Percentiles rank a stretch among this genome's conserved stretches.
These are phyloP conservation scores for Acanthochlamys bracteata DNA, from an alignment of 106 monocot genomes.

Conservation along the genomic window DNA sequence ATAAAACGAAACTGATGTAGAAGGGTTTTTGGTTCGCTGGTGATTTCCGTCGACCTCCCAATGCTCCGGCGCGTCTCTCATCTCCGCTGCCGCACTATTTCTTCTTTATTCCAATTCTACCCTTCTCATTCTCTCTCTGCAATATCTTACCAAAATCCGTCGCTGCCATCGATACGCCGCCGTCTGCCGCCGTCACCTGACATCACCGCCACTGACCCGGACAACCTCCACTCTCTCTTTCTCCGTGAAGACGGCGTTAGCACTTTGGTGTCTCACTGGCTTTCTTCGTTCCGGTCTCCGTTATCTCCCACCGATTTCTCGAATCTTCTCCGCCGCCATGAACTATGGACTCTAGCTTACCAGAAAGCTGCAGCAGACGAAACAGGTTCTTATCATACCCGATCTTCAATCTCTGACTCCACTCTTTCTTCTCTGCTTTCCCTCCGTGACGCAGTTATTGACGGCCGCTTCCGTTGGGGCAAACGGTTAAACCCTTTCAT, in stretches of 20 bases:
- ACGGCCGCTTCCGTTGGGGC: constrained; percentile 88
- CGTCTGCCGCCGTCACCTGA: constrained; percentile 2
- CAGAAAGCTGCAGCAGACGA: constrained; percentile 92
- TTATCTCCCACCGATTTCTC: constrained; percentile 21
- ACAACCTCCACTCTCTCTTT: constrained; percentile 33
- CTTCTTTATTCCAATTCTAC: background rate
- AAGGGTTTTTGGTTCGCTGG: too few species aligned
- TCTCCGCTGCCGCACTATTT: constrained; percentile 1
- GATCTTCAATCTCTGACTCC: constrained; percentile 33
- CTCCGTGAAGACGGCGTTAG: constrained; percentile 57
- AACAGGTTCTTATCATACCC: constrained; percentile 77
- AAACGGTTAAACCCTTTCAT: constrained; percentile 60
- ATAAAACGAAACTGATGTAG: too few species aligned
- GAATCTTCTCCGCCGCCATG: constrained; percentile 42
- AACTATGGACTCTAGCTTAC: constrained; percentile 90
- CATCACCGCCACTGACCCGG: background rate
- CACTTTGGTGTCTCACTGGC: constrained; percentile 58
- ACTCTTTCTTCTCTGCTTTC: constrained; percentile 60
- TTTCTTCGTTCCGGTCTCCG: constrained; percentile 59
- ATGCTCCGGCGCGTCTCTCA: background rate
- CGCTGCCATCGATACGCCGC: background rate
- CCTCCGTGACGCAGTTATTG: constrained; percentile 90
- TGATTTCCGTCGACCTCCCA: too few species aligned
- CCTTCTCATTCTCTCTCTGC: background rate
- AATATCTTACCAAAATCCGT: too few species aligned